Percentiles rank a stretch among this genome's conserved stretches.
These are phyloP conservation scores for Cucumis melo DNA, from an alignment of 306 rosid genomes.

Conservation along the genomic window DNA sequence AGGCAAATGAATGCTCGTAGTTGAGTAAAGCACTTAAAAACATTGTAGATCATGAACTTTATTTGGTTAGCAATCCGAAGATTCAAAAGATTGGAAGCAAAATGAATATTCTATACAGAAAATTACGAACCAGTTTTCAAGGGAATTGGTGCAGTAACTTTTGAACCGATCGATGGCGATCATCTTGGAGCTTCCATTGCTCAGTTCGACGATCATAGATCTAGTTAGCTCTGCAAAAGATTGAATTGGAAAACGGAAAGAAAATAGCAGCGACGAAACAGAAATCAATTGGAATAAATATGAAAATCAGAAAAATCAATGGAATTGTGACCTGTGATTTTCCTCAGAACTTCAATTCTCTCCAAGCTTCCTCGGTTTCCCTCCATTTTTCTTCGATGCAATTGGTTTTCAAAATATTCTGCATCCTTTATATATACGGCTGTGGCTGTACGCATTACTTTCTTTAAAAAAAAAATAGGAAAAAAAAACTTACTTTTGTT, in stretches of 20 bases:
- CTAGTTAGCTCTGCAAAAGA: slow-evolving; percentile 41
- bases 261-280: neutral
- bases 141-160: slow-evolving; percentile 35
- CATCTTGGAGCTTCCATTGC: slow-evolving; percentile 38
- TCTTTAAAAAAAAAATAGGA: too few species aligned
- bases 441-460: neutral
- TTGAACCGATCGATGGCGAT: slow-evolving; percentile 54
- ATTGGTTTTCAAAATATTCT: neutral
- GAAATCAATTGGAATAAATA: neutral
- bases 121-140: slow-evolving; percentile 36
- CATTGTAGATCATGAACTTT: neutral
- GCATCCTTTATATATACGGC: neutral
- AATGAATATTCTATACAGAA: neutral
- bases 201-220: slow-evolving; percentile 32
- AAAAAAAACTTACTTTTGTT: too few species aligned
- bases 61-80: neutral
- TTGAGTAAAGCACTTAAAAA: neutral
- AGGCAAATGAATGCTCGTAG: neutral
- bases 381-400: slow-evolving; percentile 31
- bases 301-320: neutral
- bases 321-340: slow-evolving; percentile 40
- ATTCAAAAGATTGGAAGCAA: neutral
- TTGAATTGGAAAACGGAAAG: neutral
- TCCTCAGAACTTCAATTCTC: slow-evolving; percentile 20
- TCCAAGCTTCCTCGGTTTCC: slow-evolving; percentile 31